A percentile compares a stretch with the other conserved stretches of the same genome.
phyloP scores from a whole-genome alignment of 2,329 filamentous ascomycete genomes.

The Thermochaetoides dissita region DNA sequence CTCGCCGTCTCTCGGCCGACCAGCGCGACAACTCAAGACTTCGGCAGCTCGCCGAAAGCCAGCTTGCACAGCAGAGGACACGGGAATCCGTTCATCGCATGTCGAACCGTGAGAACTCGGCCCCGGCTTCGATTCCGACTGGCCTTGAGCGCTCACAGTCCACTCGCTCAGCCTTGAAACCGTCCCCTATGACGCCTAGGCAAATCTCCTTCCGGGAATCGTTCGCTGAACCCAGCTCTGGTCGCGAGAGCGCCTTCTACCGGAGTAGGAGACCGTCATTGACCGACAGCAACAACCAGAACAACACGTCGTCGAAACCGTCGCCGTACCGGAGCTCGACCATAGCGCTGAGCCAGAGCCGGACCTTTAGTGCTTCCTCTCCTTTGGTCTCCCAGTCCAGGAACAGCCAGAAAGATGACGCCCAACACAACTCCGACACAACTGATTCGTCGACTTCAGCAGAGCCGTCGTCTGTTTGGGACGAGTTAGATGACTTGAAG shows the following conservation, averaged over 20 bases:
- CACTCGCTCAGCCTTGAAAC: constrained; percentile 9
- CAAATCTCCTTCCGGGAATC: constrained; percentile 34
- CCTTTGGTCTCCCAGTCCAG: constrained; percentile 37
- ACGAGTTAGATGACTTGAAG: constrained; percentile 90
- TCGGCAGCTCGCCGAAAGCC: constrained; percentile 28
- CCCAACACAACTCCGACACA: constrained; percentile 24
- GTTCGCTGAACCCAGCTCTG: constrained; percentile 16
- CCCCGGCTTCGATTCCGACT: constrained; percentile 13
- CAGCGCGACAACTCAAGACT: constrained; percentile 35
- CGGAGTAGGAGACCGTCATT: constrained; percentile 30
- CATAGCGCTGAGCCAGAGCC: constrained; percentile 25
- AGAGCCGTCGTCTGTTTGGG: constrained; percentile 86
- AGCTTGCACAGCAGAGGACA: constrained; percentile 24
- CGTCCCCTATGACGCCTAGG: constrained; percentile 35
- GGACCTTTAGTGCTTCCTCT: constrained; percentile 41
- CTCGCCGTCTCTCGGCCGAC: constrained; percentile 39
- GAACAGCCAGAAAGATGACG: constrained; percentile 24
- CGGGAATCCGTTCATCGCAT: constrained; percentile 33
- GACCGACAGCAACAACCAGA: constrained; percentile 29
- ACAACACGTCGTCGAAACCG: constrained; percentile 24
- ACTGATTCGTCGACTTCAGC: constrained; percentile 83
- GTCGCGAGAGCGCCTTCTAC: constrained; percentile 11
- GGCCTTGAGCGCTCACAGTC: constrained; percentile 20
- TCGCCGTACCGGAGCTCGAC: constrained; percentile 29
- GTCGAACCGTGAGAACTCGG: constrained; percentile 25